Base-by-base conservation (phyloP, 768 basidiomycete species). In the Collybia sordida region DNA sequence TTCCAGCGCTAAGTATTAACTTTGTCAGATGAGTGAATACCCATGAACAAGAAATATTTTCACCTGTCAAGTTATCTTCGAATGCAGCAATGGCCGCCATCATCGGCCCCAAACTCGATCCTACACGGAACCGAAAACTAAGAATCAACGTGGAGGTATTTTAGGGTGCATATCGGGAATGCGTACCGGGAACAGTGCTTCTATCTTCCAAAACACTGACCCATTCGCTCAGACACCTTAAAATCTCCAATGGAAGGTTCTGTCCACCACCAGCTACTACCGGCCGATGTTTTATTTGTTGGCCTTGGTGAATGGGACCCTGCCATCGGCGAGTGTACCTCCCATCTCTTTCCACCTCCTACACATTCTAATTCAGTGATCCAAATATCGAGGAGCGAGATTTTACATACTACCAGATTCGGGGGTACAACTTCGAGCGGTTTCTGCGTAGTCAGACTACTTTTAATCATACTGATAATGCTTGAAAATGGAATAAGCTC, bases 171-270 rank as follows among this genome's bases (percentile, higher is more conserved):
- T 11, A 3, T 12, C 31, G 31, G 54, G 23, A n/a, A 34, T 31
- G 60, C 69, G 21, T 41, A 78, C 83, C 81, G 22, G 82, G 78
- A 11, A 84, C 80, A 18, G 75, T 78, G n/a, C 70, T 72, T 46
- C 83, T 71, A 58, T 79, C 81, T 53, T 86, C 83, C 31, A 85
- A 62, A 11, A 78, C 73, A 54, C 75, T 77, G 45, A 75, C 65
- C 83, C 83, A 86, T 48, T 81, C 74, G 54, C 81, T 81, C 43
- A 86, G 57, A 53, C 73, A 76, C 15, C 78, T 64, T 42, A 85
- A 39, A 38, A 85, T 71, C 56, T 83, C 79, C 27, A 84, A 60
- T 7, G 83, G 83, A 7, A 84, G 61, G 60, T 84, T 85, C 57
- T 82, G 73, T 9, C 82, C 81, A 11, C 57, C 64, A 22, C 71